These are phyloP conservation scores for Zychaea mexicana DNA, from an alignment of 371 early-diverging fungal species.

Conservation along the genomic window DNA sequence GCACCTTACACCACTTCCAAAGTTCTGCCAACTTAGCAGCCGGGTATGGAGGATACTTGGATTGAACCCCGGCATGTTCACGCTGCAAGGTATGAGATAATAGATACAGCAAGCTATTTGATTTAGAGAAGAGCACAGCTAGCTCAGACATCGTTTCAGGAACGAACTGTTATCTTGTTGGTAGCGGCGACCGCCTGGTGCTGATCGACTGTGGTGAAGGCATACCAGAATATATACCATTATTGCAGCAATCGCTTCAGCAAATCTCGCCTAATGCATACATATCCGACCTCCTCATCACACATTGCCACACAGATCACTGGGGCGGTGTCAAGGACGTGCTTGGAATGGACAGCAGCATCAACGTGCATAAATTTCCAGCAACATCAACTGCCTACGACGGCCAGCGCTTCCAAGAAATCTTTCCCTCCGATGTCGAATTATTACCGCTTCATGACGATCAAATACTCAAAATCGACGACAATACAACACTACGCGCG, in stretches of 20 bases:
- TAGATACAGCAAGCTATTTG: background rate
- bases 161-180: constrained; percentile 88
- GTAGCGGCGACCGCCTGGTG: constrained; percentile 68
- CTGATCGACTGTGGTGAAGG: constrained; percentile 86
- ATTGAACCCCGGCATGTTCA: background rate
- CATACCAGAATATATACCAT: constrained; percentile 60
- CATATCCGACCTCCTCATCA: constrained; percentile 78
- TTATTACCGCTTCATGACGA: constrained; percentile 38
- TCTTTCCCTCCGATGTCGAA: constrained; percentile 24
- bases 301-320: constrained; percentile 86
- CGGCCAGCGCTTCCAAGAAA: constrained; percentile 12
- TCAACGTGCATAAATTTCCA: constrained; percentile 35
- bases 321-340: constrained; percentile 60
- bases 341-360: constrained; percentile 2
- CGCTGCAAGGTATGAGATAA: background rate
- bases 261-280: constrained; percentile 37
- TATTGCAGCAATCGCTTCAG: constrained; percentile 51
- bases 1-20: background rate
- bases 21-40: background rate
- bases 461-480: constrained; percentile 59
- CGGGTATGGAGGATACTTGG: background rate
- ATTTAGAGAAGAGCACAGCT: background rate
- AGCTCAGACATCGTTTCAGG: constrained; percentile 34
- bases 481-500: constrained; percentile 64
- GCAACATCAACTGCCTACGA: background rate